A percentile compares a stretch with the other conserved stretches of the same genome.
Conservation (phyloP, 2,329 filamentous ascomycete genomes). For the Verticillium albo-atrum region DNA sequence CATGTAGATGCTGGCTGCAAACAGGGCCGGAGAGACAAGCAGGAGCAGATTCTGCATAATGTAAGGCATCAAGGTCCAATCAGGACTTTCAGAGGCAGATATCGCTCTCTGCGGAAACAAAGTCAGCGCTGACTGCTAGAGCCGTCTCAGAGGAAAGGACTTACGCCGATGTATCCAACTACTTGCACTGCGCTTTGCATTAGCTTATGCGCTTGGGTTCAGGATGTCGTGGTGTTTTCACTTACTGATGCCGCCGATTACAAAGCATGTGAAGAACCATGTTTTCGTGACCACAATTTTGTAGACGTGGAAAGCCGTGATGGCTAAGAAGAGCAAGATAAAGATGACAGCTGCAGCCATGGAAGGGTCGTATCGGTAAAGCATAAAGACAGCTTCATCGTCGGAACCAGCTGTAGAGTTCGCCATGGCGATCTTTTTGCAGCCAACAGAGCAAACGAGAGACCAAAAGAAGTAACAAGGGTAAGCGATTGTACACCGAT, state of each 20-base stretch:
- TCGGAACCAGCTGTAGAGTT: background rate
- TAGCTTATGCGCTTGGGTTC: background rate
- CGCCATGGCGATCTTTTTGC: background rate
- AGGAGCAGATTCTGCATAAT: slow-evolving; percentile 34
- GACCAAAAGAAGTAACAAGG: too few relatives aligned
- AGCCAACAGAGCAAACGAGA: too few relatives aligned
- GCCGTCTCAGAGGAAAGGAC: background rate
- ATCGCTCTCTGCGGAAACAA: background rate
- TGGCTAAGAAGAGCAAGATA: slow-evolving; percentile 3
- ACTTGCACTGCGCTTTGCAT: background rate
- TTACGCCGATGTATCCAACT: slow-evolving; percentile 17
- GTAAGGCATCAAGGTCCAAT: slow-evolving; percentile 35
- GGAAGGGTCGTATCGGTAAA: slow-evolving; percentile 11
- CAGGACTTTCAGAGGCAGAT: background rate
- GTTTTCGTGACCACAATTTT: slow-evolving; percentile 7
- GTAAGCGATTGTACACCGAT: too few relatives aligned
- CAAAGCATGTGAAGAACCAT: slow-evolving; percentile 9
- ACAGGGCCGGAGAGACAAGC: slow-evolving; percentile 33
- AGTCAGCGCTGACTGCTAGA: background rate
- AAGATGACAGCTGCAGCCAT: slow-evolving; percentile 8
- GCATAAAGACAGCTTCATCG: slow-evolving; percentile 4
- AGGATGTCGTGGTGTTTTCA: background rate
- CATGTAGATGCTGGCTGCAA: slow-evolving; percentile 45
- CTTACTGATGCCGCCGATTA: slow-evolving; percentile 6
- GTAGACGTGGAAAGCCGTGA: slow-evolving; percentile 4